Base-by-base conservation (phyloP, 805 yeast genomes). In the Wickerhamomyces subpelliculosus region DNA sequence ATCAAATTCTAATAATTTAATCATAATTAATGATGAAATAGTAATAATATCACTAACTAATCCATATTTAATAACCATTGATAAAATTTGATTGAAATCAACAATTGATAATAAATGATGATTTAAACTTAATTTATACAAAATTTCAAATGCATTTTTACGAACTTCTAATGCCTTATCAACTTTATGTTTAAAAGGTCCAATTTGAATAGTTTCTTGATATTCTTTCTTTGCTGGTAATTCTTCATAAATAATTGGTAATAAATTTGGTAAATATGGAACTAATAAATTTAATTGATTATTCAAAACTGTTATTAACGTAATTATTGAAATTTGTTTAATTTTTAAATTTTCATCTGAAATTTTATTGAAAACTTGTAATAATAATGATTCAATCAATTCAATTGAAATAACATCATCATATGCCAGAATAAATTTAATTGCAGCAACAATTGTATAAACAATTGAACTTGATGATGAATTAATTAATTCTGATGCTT, bases 161-260 rank as follows among this genome's bases (percentile, higher is more conserved):
- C 95, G 68, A 41, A 77, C 73, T 42, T 78, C 86, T 28, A 84
- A 64, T 0, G 88, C 93, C 46, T 80, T 81, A 50, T 86, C 96
- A 28, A 84, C 73, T 43, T 78, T 78, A 54, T 84, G 89, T 53
- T 84, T 84, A 65, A 82, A 85, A 0, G 95, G 94, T 2, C 96
- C 96, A 75, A 87, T 84, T 34, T 80, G 82, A 25, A 86, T 79
- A 16, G 70, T 64, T 38, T 78, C 78, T 32, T 81, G 73, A 49
- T 75, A 78, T 40, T 73, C 72, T 24, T 69, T 72, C 45, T 72
- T 73, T 1, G 79, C 67, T 11, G 59, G 60, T 33, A 84, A 65
- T 51, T 83, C 86, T 5, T 58, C 61, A 46, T 71, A 71, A 3
- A 84, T 60, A 0, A 56, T 51, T 0, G 84, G 77, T 29, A 82